A percentile compares a stretch with the other conserved stretches of the same genome.
Evolutionary conservation across 2,329 filamentous ascomycete species (phyloP).

Genomic region (Corniculantispora saksenae): DNA sequence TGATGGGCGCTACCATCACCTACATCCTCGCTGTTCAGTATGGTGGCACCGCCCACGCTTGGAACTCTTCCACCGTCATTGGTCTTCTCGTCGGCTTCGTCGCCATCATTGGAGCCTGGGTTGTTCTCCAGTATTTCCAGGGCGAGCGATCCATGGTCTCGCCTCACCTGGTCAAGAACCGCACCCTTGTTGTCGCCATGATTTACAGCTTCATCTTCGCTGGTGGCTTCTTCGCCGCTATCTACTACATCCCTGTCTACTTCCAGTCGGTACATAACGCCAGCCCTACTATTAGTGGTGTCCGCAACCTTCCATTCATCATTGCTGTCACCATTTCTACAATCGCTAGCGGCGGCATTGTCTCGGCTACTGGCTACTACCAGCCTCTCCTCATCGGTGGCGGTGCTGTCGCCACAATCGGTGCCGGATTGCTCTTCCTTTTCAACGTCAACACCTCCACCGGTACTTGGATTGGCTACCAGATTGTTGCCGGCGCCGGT

Average conservation of each 20-base stretch:
- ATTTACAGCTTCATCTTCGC: conserved; percentile 40
- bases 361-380: conserved; percentile 43
- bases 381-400: conserved; percentile 49
- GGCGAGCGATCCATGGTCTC: conserved; percentile 44
- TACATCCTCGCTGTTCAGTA: conserved; percentile 45
- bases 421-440: conserved; percentile 44
- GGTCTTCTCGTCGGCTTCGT: conserved; percentile 38
- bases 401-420: conserved; percentile 43
- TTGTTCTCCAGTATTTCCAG: conserved; percentile 36
- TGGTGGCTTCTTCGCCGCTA: conserved; percentile 38
- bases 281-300: conserved; percentile 37
- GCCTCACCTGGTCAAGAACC: conserved; percentile 34
- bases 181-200: conserved; percentile 35
- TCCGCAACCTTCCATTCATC: conserved; percentile 41
- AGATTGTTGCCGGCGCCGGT: conserved; percentile 51
- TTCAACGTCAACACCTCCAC: conserved; percentile 40
- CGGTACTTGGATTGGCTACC: conserved; percentile 54
- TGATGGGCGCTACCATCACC: conserved; percentile 42
- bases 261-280: conserved; percentile 37
- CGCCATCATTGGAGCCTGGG: conserved; percentile 33
- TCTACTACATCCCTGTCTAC: conserved; percentile 45
- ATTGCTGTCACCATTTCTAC: conserved; percentile 45
- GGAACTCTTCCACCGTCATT: conserved; percentile 38
- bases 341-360: conserved; percentile 39
- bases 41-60: conserved; percentile 41